A percentile compares a stretch with the other conserved stretches of the same genome.
phyloP scores from a whole-genome alignment of 306 rosid genomes.

The Vigna hirtella region DNA sequence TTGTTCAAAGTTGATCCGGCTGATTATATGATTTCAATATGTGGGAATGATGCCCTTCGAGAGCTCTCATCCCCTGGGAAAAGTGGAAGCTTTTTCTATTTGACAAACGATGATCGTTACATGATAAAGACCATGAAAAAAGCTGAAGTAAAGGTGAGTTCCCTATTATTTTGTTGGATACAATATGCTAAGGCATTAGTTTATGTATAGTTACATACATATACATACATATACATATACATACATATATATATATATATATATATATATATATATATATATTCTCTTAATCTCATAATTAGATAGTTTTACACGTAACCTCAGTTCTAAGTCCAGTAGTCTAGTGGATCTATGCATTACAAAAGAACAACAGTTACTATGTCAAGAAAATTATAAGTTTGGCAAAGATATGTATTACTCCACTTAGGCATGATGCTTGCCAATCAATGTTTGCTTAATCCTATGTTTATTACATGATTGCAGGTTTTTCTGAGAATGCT shows the following conservation, averaged over 20 bases:
- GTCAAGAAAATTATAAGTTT: neutral
- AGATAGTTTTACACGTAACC: slow-evolving; percentile 7
- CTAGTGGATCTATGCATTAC: neutral
- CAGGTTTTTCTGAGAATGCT: slow-evolving; percentile 95
- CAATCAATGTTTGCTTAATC: slow-evolving; percentile 1
- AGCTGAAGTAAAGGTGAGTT: slow-evolving; percentile 92
- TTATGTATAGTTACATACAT: neutral
- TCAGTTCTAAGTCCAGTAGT: neutral
- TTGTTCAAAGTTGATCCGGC: slow-evolving; percentile 95
- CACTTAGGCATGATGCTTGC: slow-evolving; percentile 14
- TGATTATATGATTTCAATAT: slow-evolving; percentile 96
- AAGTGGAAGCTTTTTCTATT: slow-evolving; percentile 96
- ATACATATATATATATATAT: too few relatives aligned
- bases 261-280: too few relatives aligned
- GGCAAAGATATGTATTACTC: neutral
- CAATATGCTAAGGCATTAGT: slow-evolving; percentile 2
- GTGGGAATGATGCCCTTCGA: slow-evolving; percentile 92
- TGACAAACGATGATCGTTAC: slow-evolving; percentile 90
- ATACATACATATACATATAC: too few relatives aligned
- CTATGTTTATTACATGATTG: slow-evolving; percentile 40
- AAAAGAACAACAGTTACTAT: neutral
- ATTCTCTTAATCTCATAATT: neutral
- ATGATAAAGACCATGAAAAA: slow-evolving; percentile 98
- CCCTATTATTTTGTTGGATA: slow-evolving; percentile 20
- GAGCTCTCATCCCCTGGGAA: slow-evolving; percentile 98